Conservation (phyloP, 2,329 filamentous ascomycete genomes). For the Claviceps capensis region DNA sequence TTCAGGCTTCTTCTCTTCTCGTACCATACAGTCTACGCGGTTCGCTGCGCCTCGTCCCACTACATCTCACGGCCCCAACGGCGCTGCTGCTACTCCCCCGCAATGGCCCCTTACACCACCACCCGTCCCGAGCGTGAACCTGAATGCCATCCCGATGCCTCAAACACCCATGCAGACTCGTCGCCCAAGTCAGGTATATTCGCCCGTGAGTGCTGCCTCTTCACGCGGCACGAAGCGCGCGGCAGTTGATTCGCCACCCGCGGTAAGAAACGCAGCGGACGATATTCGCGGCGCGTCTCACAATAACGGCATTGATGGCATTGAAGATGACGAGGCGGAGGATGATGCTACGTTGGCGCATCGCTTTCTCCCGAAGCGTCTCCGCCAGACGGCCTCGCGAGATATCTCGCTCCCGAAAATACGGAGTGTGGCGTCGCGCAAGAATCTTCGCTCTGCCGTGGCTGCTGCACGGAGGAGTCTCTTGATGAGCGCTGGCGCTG, state of each 20-base stretch:
- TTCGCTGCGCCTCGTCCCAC: conserved; percentile 6
- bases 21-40: conserved; percentile 43
- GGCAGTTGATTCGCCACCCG: conserved; percentile 23
- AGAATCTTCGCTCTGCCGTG: conserved; percentile 3
- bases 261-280: conserved; percentile 6
- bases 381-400: conserved; percentile 36
- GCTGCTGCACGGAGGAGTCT: conserved; percentile 1
- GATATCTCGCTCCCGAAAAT: conserved; percentile 24
- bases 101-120: conserved; percentile 15
- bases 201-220: conserved; percentile 20
- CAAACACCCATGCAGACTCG: conserved; percentile 6
- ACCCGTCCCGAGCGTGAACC: not conserved
- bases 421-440: conserved; percentile 14
- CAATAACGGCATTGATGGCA: not conserved
- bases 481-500: not conserved
- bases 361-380: conserved; percentile 24
- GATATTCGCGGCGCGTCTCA: too few species aligned
- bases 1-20: conserved; percentile 43
- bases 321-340: conserved; percentile 6
- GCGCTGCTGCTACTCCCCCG: conserved; percentile 7
- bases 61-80: conserved; percentile 8
- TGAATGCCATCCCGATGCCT: conserved; percentile 1
- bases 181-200: conserved; percentile 13
- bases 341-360: conserved; percentile 11
- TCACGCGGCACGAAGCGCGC: conserved; percentile 38